Conservation (phyloP, 2,329 filamentous ascomycete genomes). For the Aspergillus ruber region DNA sequence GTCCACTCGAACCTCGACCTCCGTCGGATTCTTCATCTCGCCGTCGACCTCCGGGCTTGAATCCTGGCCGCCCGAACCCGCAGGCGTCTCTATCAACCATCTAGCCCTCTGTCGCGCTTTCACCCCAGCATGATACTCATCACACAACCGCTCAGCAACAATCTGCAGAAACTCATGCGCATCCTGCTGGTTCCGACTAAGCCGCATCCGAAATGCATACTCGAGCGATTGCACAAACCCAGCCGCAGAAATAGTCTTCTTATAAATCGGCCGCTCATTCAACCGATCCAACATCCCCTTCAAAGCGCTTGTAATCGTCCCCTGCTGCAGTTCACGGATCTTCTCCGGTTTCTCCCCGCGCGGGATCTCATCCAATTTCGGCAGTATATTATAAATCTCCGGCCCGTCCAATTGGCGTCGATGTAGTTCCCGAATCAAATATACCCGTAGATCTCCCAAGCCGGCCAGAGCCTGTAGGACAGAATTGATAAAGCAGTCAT, state of each 20-base stretch:
- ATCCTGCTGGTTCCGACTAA: slow-evolving; percentile 93
- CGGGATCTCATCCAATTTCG: slow-evolving; percentile 34
- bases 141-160: slow-evolving; percentile 81
- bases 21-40: slow-evolving; percentile 17
- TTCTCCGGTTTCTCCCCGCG: slow-evolving; percentile 41
- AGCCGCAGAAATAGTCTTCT: slow-evolving; percentile 86
- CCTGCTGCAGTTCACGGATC: slow-evolving; percentile 62
- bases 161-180: slow-evolving; percentile 96
- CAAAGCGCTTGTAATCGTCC: slow-evolving; percentile 74
- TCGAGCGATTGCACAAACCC: slow-evolving; percentile 79
- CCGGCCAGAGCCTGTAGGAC: slow-evolving; percentile 90
- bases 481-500: slow-evolving; percentile 96
- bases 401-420: slow-evolving; percentile 72
- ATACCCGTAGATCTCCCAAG: slow-evolving; percentile 78
- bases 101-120: slow-evolving; percentile 54
- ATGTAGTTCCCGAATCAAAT: slow-evolving; percentile 87
- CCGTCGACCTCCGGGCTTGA: slow-evolving; percentile 5
- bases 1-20: slow-evolving; percentile 32
- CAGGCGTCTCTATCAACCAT: slow-evolving; percentile 16
- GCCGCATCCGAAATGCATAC: slow-evolving; percentile 77
- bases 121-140: slow-evolving; percentile 84
- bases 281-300: slow-evolving; percentile 89
- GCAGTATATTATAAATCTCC: slow-evolving; percentile 64
- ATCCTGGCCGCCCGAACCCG: slow-evolving; percentile 8
- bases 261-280: slow-evolving; percentile 88